phyloP scores from a whole-genome alignment of 805 yeast species.

The Barnettozyma salicaria region DNA sequence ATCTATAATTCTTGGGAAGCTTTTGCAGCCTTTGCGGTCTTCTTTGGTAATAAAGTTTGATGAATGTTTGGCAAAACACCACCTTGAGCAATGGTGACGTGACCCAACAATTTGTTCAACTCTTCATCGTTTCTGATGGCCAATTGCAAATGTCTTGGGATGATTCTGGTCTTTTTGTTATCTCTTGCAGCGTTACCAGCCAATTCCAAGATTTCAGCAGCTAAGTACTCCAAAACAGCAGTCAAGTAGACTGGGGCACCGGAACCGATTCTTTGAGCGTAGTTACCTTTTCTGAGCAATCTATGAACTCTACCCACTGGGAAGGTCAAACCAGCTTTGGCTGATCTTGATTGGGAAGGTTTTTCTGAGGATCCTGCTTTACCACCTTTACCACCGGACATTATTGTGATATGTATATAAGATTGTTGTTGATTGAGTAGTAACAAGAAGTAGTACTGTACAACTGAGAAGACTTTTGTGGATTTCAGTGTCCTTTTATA shows the following conservation, averaged over 20 bases:
- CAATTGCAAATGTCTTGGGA: conserved; percentile 97
- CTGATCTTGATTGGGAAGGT: conserved; percentile 96
- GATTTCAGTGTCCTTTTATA: not conserved
- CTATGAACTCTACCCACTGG: conserved; percentile 99
- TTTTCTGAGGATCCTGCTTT: conserved; percentile 94
- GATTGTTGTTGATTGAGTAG: conserved; percentile 1
- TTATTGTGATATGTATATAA: conserved; percentile 27
- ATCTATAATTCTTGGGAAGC: conserved; percentile 59
- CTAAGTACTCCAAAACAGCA: conserved; percentile 93
- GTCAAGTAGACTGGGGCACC: conserved; percentile 99
- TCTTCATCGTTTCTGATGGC: conserved; percentile 99
- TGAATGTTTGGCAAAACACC: conserved; percentile 99
- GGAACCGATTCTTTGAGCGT: conserved; percentile 98
- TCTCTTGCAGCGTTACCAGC: conserved; percentile 99
- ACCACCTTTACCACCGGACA: conserved; percentile 75
- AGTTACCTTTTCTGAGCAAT: conserved; percentile 92
- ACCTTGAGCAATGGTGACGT: conserved; percentile 98
- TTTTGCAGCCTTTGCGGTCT: conserved; percentile 49
- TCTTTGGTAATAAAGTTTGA: conserved; percentile 86
- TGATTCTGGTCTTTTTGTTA: conserved; percentile 97
- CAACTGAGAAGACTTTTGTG: no score
- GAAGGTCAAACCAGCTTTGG: conserved; percentile 98
- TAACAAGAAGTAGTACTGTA: not conserved
- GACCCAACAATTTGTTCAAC: conserved; percentile 85
- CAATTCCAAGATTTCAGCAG: conserved; percentile 96